These are phyloP conservation scores for Calocera cornea DNA, from an alignment of 768 basidiomycete species.

Conservation along the genomic window DNA sequence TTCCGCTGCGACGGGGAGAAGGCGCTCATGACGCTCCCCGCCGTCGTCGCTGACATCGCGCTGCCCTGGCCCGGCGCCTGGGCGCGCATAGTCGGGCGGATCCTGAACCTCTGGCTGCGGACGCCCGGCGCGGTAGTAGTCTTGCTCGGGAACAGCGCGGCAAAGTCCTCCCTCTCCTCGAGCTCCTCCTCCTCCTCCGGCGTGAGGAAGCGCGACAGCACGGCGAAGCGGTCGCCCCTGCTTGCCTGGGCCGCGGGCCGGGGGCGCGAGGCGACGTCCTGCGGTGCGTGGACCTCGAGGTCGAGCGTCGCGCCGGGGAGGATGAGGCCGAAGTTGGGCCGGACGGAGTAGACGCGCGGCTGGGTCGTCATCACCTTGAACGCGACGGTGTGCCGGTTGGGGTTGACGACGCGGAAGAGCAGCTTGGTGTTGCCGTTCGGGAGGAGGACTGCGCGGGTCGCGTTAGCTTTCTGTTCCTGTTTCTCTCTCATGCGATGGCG, in stretches of 20 bases:
- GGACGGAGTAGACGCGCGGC: background rate
- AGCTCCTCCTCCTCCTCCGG: background rate
- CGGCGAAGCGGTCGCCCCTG: background rate
- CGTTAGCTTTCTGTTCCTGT: background rate
- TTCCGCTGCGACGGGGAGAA: background rate
- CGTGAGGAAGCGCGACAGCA: background rate
- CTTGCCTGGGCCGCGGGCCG: background rate
- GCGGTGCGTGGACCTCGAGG: background rate
- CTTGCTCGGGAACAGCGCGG: background rate
- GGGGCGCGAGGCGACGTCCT: background rate
- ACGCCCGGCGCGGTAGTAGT: background rate
- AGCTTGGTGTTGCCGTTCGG: background rate
- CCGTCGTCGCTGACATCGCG: background rate
- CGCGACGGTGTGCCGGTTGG: background rate
- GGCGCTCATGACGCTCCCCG: background rate
- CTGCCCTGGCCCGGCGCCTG: background rate
- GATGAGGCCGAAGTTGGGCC: background rate
- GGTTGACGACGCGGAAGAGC: background rate
- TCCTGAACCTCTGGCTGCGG: background rate
- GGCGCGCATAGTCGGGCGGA: background rate
- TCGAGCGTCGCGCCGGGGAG: background rate
- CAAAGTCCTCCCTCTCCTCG: background rate
- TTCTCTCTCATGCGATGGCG: too few species aligned
- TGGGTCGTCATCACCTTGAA: background rate
- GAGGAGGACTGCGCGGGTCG: background rate